phyloP scores from a whole-genome alignment of 306 rosid genomes.

The Carpinus viminea region DNA sequence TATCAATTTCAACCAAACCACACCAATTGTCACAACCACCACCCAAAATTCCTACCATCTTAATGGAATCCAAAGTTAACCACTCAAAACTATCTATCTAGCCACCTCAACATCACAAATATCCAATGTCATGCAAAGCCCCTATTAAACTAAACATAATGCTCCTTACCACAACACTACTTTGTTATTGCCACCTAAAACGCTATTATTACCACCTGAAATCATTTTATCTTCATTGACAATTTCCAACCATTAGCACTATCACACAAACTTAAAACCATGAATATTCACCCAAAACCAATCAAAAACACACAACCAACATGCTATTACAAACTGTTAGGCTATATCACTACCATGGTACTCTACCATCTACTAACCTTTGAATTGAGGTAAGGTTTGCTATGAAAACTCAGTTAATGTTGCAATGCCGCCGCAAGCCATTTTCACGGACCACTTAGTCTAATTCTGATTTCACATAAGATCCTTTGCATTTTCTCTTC shows the following conservation, averaged over 20 bases:
- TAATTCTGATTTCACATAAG: background rate
- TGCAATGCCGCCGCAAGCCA: background rate
- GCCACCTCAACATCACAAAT: background rate
- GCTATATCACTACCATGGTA: background rate
- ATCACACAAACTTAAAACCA: background rate
- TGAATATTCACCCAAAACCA: background rate
- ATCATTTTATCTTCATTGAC: background rate
- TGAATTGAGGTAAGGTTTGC: background rate
- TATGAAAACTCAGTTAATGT: background rate
- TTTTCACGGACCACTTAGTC: background rate
- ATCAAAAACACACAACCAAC: background rate
- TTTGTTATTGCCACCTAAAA: no score
- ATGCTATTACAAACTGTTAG: background rate
- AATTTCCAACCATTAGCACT: background rate
- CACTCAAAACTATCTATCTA: background rate
- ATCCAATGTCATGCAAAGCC: background rate
- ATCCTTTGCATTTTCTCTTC: background rate
- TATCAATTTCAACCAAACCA: background rate
- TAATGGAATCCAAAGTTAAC: background rate
- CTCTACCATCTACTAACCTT: background rate
- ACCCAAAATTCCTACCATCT: background rate
- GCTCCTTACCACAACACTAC: no score
- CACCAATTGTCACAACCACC: background rate
- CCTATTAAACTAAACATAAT: no score
- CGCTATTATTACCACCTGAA: background rate